A percentile compares a stretch with the other conserved stretches of the same genome.
phyloP scores from a whole-genome alignment of 2,329 filamentous ascomycete species.

The Xylaria sp. region DNA sequence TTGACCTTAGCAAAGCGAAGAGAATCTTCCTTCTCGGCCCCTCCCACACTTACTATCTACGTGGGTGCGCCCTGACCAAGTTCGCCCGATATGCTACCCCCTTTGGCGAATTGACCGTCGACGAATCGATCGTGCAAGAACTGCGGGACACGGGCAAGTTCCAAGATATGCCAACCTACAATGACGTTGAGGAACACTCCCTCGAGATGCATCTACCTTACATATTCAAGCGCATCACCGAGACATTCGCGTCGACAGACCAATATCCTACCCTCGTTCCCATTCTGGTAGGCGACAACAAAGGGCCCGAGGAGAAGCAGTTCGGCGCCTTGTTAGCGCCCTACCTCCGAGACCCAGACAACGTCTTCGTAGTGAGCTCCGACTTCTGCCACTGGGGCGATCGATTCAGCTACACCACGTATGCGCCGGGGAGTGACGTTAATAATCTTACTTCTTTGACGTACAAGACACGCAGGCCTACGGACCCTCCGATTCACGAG shows the following conservation, averaged over 20 bases:
- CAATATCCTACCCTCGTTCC: conserved; percentile 82
- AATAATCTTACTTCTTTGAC: conserved; percentile 55
- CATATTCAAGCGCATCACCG: conserved; percentile 79
- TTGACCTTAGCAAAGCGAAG: conserved; percentile 84
- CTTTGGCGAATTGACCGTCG: conserved; percentile 75
- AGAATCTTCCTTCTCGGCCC: conserved; percentile 93
- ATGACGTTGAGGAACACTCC: conserved; percentile 88
- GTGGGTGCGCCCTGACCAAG: conserved; percentile 78
- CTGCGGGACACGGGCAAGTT: conserved; percentile 66
- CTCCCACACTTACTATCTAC: conserved; percentile 87
- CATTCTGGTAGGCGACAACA: conserved; percentile 84
- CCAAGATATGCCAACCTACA: conserved; percentile 69
- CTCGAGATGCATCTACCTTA: conserved; percentile 98
- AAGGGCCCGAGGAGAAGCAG: conserved; percentile 70
- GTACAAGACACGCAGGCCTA: conserved; percentile 50
- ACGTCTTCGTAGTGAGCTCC: conserved; percentile 88
- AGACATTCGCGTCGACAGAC: conserved; percentile 60
- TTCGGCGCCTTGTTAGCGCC: conserved; percentile 79
- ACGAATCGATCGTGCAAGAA: conserved; percentile 64
- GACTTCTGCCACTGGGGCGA: conserved; percentile 98
- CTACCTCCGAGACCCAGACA: conserved; percentile 79
- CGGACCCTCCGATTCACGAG: conserved; percentile 75
- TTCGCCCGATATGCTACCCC: conserved; percentile 80
- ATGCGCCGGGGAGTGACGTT: conserved; percentile 61
- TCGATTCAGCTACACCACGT: conserved; percentile 86